Evolutionary conservation across 352 stramenopile genomes (phyloP), one percentile per base, ranked within the genome.

Genomic region (Plasmopara muralis): DNA sequence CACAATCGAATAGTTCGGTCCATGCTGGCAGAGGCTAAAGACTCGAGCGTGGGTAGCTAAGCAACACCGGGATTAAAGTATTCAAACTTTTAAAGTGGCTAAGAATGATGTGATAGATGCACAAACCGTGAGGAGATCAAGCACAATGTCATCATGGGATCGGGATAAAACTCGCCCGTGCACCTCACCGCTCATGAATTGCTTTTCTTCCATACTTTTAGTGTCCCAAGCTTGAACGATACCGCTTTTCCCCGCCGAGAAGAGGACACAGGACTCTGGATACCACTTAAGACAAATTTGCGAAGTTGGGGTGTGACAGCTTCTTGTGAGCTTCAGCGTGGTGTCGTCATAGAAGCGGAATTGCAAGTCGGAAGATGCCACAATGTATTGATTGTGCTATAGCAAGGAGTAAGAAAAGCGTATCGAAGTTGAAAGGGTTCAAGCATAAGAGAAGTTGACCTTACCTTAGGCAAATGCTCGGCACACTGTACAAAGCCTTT

Each of bases 1-100:
- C 85, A 95, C n/a, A 96, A 64, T 0, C 80, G 79, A 43, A 96
- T 92, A 15, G 76, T 95, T 38, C 76, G 77, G 60, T 95, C 86
- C 83, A 96, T 95, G 53, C 80, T 93, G 14, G 77, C 85, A 2
- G 77, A 93, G 25, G 83, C 85, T 9, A 96, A 57, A 20, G 80
- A 84, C 47, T 94, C 85, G 18, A 95, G 67, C 9, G 78, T 83
- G 38, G 75, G 73, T 4, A 95, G 59, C 66, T 91, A 49, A 10
- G 49, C 14, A 53, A 8, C 30, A 46, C 14, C 18, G 33, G n/a
- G 16, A 50, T 15, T 34, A 9, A 51, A 40, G 12, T 28, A 15
- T 42, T 9, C 12, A 53, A 14, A 29, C 28, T 34, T 37, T 16
- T 1, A n/a, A 62, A 35, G 31, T 4, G 10, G 31, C 7, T 12